Evolutionary conservation across 108 stramenopile genomes (phyloP), one percentile per base, ranked within the genome.

Genomic region (Nannochloropsis gaditana): DNA sequence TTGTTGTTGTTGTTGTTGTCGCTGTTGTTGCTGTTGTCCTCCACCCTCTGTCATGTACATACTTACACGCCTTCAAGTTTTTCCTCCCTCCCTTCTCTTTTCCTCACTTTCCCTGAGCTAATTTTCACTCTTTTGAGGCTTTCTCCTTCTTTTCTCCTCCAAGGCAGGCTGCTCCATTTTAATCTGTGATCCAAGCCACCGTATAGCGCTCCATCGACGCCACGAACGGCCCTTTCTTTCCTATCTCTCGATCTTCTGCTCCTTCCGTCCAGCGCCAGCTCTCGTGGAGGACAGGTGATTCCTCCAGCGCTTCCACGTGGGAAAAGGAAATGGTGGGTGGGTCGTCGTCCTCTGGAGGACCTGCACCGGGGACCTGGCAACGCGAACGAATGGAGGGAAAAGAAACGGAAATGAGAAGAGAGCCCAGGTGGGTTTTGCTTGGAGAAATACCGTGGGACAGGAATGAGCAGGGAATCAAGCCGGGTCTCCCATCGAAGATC

Each of bases 131-230:
- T 50, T 50, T 50, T 50, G 11, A 10, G 11, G 10, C 47, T 50
- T 15, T 50, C 0, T 50, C 47, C 47, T 15, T 50, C 47, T 1
- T 15, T 15, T 50, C 15, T 15, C 1, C 47, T 50, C 47, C 47
- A 10, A 11, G 11, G 11, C 47, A 11, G 11, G 11, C 47, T 50
- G 10, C 47, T 15, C 15, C 47, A 50, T 50, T 50, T 10, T 50
- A 11, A 50, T 15, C 47, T 15, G 47, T 50, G 15, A 73, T 73
- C 59, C 59, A 73, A n/a, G 59, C 59, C 59, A 73, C 59, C 19
- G 59, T 73, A 73, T 73, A 73, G 59, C n/a, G 19, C 5, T 73
- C 59, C 59, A 73, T 73, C n/a, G 59, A 73, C 59, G n/a, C 59
- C 15, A 73, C 6, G n/a, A 73, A 73, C 3, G 59, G 59, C 15